These are phyloP conservation scores for Puccinia hordei DNA, from an alignment of 1,284 basidiomycete genomes.

Conservation along the genomic window DNA sequence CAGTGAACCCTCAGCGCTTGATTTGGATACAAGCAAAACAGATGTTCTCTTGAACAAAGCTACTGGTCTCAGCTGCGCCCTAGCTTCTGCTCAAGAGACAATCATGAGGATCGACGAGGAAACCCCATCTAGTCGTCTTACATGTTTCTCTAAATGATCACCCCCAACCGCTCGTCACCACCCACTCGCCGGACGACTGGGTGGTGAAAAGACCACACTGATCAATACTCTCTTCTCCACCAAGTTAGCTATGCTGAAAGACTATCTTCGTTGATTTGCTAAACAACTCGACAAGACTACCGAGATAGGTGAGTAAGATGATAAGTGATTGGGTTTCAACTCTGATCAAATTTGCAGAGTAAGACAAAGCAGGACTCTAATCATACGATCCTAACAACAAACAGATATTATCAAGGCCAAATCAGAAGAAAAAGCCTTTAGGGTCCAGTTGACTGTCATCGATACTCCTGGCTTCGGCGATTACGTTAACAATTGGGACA, in stretches of 20 bases:
- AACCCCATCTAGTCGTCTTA: too few species aligned
- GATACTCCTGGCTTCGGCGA: slow-evolving; percentile 98
- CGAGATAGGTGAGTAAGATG: slow-evolving; percentile 64
- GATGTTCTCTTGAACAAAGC: slow-evolving; percentile 78
- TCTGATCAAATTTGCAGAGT: neutral
- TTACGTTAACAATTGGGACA: slow-evolving; percentile 99
- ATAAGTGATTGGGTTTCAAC: neutral
- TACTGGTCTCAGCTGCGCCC: slow-evolving; percentile 68
- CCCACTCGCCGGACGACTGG: too few species aligned
- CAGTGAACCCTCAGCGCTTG: slow-evolving; percentile 75
- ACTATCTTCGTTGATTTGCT: slow-evolving; percentile 84
- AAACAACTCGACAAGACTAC: slow-evolving; percentile 99
- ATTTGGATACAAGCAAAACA: slow-evolving; percentile 82
- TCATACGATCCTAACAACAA: neutral
- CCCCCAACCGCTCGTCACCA: too few species aligned
- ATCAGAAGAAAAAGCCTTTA: slow-evolving; percentile 98
- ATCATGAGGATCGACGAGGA: slow-evolving; percentile 69
- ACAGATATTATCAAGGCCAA: slow-evolving; percentile 65
- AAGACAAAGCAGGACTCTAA: neutral
- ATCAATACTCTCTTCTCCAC: slow-evolving; percentile 99
- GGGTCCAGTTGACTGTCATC: slow-evolving; percentile 97
- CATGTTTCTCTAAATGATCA: too few species aligned
- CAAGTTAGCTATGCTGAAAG: slow-evolving; percentile 87
- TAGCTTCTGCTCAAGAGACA: slow-evolving; percentile 70
- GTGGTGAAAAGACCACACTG: slow-evolving; percentile 92